These are phyloP conservation scores for Ceriops tagal DNA, from an alignment of 345 rosid genomes.

Conservation along the genomic window DNA sequence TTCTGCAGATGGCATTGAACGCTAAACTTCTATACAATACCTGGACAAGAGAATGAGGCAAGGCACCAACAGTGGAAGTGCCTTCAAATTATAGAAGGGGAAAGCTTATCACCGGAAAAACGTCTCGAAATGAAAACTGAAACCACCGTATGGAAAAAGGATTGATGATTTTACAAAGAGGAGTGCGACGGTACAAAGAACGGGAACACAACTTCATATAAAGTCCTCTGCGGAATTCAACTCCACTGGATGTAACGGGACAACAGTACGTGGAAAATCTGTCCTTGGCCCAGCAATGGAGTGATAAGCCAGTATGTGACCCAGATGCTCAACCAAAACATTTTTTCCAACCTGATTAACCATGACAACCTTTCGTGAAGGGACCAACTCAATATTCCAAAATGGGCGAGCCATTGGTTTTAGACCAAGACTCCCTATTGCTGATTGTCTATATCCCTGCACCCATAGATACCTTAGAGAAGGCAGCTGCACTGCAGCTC, in stretches of 20 bases:
- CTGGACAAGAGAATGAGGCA: background rate
- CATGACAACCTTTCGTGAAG: constrained; percentile 37
- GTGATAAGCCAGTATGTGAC: constrained; percentile 88
- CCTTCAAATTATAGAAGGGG: constrained; percentile 26
- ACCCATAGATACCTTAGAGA: constrained; percentile 95
- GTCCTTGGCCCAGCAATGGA: constrained; percentile 86
- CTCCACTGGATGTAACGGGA: constrained; percentile 39
- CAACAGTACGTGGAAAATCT: constrained; percentile 73
- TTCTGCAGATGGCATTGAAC: too few relatives aligned
- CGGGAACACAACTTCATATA: constrained; percentile 25
- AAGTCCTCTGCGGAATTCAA: constrained; percentile 24
- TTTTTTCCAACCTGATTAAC: constrained; percentile 31
- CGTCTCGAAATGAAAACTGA: constrained; percentile 15
- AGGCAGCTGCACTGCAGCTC: constrained; percentile 52
- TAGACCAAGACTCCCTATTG: constrained; percentile 49
- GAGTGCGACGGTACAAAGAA: background rate
- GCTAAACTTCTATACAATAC: background rate
- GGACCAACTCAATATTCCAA: constrained; percentile 94
- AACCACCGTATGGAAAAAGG: constrained; percentile 19
- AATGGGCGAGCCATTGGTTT: constrained; percentile 77
- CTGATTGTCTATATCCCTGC: constrained; percentile 72
- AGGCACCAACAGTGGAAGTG: constrained; percentile 12
- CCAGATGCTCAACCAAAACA: constrained; percentile 53
- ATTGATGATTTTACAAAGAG: constrained; percentile 28
- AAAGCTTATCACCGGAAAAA: constrained; percentile 32